These are phyloP conservation scores for Adansonia grandidieri DNA, from an alignment of 441 rosid genomes.

Conservation along the genomic window DNA sequence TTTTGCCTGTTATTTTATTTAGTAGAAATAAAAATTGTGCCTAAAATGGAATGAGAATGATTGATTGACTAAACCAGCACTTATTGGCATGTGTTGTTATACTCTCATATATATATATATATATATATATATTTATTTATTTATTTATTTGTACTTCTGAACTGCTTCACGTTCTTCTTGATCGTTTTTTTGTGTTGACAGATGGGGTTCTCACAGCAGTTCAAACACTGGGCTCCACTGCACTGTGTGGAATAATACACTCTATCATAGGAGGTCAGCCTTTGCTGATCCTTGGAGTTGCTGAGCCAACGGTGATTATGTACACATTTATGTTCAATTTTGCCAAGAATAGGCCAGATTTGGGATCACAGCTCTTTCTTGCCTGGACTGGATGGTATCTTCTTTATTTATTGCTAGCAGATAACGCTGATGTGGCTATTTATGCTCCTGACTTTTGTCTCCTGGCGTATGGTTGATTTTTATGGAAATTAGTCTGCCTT, in stretches of 20 bases:
- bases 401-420: slow-evolving; percentile 15
- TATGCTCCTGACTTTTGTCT: background rate
- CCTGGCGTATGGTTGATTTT: background rate
- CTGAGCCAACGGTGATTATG: slow-evolving; percentile 81
- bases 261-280: slow-evolving; percentile 72
- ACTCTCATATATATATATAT: no score
- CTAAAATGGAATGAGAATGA: background rate
- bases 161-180: background rate
- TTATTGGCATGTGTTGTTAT: background rate
- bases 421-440: slow-evolving; percentile 6
- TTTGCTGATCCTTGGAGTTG: slow-evolving; percentile 71
- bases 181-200: slow-evolving; percentile 28
- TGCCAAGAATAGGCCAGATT: slow-evolving; percentile 55
- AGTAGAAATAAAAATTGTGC: no score
- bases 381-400: slow-evolving; percentile 74
- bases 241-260: slow-evolving; percentile 68
- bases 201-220: slow-evolving; percentile 72
- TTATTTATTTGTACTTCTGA: background rate
- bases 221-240: slow-evolving; percentile 72
- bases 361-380: slow-evolving; percentile 63
- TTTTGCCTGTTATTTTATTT: background rate
- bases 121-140: background rate
- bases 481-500: background rate
- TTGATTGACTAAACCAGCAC: background rate
- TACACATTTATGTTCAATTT: slow-evolving; percentile 76